Evolutionary conservation across 371 early-diverging fungal species (phyloP).

Genomic region (Neoconidiobolus thromboides): DNA sequence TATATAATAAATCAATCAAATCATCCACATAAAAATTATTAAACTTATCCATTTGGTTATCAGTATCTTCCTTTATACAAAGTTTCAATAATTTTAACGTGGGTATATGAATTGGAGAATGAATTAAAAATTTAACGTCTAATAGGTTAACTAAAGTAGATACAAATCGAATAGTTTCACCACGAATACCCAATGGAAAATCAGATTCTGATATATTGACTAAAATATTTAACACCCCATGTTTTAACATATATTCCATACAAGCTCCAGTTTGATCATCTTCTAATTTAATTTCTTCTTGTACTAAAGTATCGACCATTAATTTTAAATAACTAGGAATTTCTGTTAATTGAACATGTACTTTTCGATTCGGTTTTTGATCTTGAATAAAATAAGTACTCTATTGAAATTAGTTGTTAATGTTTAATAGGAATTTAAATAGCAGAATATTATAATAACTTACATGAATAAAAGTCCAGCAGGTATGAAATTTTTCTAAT

Average conservation of each 20-base stretch:
- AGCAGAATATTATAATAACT: neutral
- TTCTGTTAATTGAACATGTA: slow-evolving; percentile 52
- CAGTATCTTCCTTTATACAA: slow-evolving; percentile 38
- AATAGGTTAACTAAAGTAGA: slow-evolving; percentile 67
- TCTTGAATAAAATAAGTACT: slow-evolving; percentile 33
- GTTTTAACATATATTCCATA: slow-evolving; percentile 79
- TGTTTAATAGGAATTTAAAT: neutral
- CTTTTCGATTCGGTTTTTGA: slow-evolving; percentile 28
- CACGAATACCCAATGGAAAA: slow-evolving; percentile 66
- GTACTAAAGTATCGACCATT: slow-evolving; percentile 78
- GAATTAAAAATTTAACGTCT: slow-evolving; percentile 73
- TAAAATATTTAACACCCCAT: slow-evolving; percentile 54
- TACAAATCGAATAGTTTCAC: slow-evolving; percentile 59
- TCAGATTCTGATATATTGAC: slow-evolving; percentile 63
- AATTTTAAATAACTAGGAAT: slow-evolving; percentile 52
- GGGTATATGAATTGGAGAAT: slow-evolving; percentile 75
- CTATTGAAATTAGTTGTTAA: slow-evolving; percentile 5
- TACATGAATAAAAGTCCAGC: slow-evolving; percentile 53
- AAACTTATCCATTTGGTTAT: slow-evolving; percentile 7
- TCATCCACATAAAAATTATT: slow-evolving; percentile 44
- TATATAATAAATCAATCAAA: slow-evolving; percentile 72
- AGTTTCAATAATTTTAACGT: slow-evolving; percentile 51
- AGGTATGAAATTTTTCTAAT: slow-evolving; percentile 49
- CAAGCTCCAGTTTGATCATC: slow-evolving; percentile 61
- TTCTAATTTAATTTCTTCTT: slow-evolving; percentile 60